Conservation (phyloP, 257 asterid species). For the Catharanthus roseus region DNA sequence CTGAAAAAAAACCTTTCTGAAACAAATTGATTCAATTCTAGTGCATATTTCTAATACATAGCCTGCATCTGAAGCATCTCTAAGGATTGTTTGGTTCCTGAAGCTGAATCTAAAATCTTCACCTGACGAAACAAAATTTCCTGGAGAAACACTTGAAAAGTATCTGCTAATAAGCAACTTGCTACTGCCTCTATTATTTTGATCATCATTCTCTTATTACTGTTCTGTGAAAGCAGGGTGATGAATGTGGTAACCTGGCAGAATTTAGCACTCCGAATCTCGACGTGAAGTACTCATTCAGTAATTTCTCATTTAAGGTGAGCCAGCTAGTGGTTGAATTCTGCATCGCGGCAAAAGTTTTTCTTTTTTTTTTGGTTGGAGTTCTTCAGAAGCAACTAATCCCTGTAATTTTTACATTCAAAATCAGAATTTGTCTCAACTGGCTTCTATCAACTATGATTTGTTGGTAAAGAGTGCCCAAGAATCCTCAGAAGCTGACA, state of each 20-base stretch:
- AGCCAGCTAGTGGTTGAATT: slow-evolving; percentile 12
- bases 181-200: too few relatives aligned
- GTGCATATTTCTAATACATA: too few relatives aligned
- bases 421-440: slow-evolving; percentile 74
- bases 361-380: background rate
- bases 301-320: slow-evolving; percentile 96
- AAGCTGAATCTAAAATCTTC: background rate
- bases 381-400: slow-evolving; percentile 7
- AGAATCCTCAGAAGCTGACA: slow-evolving; percentile 43
- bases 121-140: background rate
- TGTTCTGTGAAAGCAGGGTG: slow-evolving; percentile 51
- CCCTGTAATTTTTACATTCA: background rate
- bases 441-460: slow-evolving; percentile 84
- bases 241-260: slow-evolving; percentile 73
- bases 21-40: too few relatives aligned
- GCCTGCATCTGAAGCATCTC: too few relatives aligned
- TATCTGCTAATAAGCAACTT: too few relatives aligned
- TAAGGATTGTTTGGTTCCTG: background rate
- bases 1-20: too few relatives aligned
- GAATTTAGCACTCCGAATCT: slow-evolving; percentile 59
- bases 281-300: slow-evolving; percentile 63
- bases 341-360: background rate
- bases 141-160: too few relatives aligned
- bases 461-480: slow-evolving; percentile 51
- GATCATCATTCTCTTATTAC: slow-evolving; percentile 10